These are phyloP conservation scores for Neurospora pannonica DNA, from an alignment of 495 filamentous ascomycete species.

Conservation along the genomic window DNA sequence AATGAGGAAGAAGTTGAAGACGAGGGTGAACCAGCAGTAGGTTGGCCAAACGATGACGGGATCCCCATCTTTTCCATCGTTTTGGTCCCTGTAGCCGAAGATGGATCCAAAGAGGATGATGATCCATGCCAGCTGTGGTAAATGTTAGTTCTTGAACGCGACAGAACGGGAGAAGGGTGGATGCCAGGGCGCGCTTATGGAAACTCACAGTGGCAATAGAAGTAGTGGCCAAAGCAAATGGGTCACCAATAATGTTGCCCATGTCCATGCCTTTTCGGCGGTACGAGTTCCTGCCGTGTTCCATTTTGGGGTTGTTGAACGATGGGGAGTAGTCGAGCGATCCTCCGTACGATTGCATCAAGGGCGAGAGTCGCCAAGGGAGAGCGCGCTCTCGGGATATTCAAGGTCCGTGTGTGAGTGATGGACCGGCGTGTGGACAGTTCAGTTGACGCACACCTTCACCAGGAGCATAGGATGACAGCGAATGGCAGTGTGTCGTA, in stretches of 20 bases:
- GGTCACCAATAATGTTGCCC: slow-evolving; percentile 89
- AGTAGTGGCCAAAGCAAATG: slow-evolving; percentile 88
- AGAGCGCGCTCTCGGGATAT: not conserved
- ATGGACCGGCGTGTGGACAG: slow-evolving; percentile 8
- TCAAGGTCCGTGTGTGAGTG: slow-evolving; percentile 8
- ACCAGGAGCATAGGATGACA: slow-evolving; percentile 10
- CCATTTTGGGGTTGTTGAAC: slow-evolving; percentile 62
- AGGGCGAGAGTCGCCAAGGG: slow-evolving; percentile 19
- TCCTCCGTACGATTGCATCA: slow-evolving; percentile 60
- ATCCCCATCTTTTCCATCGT: not conserved
- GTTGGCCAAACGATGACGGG: slow-evolving; percentile 52
- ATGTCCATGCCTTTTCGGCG: slow-evolving; percentile 55
- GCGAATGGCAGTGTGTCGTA: not conserved
- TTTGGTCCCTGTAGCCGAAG: slow-evolving; percentile 46
- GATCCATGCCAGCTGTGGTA: slow-evolving; percentile 79
- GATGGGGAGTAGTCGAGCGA: slow-evolving; percentile 66
- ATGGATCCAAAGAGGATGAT: slow-evolving; percentile 83
- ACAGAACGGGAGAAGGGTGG: not conserved
- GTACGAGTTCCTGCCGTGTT: slow-evolving; percentile 48
- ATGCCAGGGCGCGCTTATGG: not conserved
- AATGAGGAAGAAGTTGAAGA: slow-evolving; percentile 77
- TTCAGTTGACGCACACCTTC: slow-evolving; percentile 16
- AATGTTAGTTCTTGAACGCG: slow-evolving; percentile 13
- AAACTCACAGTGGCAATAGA: slow-evolving; percentile 79
- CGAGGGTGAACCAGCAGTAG: slow-evolving; percentile 82